A percentile compares a stretch with the other conserved stretches of the same genome.
Evolutionary conservation across 169 alveolate species (phyloP).

Genomic region (Neospora caninum): DNA sequence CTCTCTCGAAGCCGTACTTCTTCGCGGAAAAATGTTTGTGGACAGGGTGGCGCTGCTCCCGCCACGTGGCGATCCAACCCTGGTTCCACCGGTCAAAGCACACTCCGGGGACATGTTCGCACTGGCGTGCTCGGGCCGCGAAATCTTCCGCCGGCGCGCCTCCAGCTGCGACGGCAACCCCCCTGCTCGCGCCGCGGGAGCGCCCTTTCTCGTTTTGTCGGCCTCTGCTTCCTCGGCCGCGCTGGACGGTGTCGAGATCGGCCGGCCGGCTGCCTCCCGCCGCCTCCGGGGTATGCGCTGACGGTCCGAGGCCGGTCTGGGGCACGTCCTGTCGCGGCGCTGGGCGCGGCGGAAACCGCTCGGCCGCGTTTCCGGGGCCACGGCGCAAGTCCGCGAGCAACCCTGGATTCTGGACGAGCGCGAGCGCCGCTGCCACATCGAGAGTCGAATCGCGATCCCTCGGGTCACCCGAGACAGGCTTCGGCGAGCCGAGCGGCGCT

Average conservation of each 20-base stretch:
- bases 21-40: constrained; percentile 38
- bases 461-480: background rate
- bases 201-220: background rate
- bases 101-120: constrained; percentile 35
- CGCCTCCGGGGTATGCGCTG: background rate
- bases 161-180: background rate
- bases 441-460: no score
- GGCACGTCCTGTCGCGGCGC: no score
- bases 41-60: constrained; percentile 35
- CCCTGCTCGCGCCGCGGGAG: background rate
- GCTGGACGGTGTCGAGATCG: background rate
- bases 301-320: no score
- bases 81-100: constrained; percentile 46
- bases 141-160: background rate
- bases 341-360: no score
- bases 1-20: constrained; percentile 28
- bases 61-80: constrained; percentile 51
- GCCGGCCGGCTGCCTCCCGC: background rate
- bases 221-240: background rate
- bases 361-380: no score
- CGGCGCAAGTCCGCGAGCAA: background rate
- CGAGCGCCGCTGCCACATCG: constrained; percentile 1
- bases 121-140: background rate
- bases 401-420: background rate
- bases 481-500: no score